Evolutionary conservation across 2,329 filamentous ascomycete genomes (phyloP), one percentile per base, ranked within the genome.

Genomic region (Colletotrichum horii): DNA sequence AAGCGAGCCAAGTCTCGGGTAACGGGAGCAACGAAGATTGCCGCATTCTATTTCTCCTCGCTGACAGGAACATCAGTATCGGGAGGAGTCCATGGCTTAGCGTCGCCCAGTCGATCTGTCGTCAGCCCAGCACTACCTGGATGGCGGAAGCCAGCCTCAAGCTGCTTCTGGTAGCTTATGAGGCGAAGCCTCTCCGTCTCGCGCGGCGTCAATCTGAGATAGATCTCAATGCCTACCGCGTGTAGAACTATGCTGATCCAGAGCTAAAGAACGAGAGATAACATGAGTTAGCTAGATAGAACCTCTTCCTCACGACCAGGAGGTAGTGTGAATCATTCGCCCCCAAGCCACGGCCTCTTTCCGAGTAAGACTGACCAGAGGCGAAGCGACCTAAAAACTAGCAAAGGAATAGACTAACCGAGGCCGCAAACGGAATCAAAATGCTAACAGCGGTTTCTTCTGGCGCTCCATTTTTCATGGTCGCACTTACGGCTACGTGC

Each of bases 91-190:
- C 70, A 72, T 26, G 58, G 7, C n/a, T 75, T 72, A 16, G 83
- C 78, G 73, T 87, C 85, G 4, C 84, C 85, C 28, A 84, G 79
- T 6, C 82, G 80, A 77, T 88, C 86, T 4, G 79, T 81, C 8
- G 85, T 86, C 67, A 87, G 77, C 1, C 88, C 88, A 4, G 84
- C 83, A 38, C 82, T 83, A 1, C 87, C 88, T 0, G 89, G 86
- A 24, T 85, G 82, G 58, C 79, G 83, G 80, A 88, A 85, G 0
- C 89, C 89, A 7, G 86, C 85, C 77, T 88, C 88, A 15, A 90
- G 71, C 78, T 92, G 90, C 62, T 86, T 84, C 79, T 89, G 85
- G 78, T 90, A 90, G 30, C 86, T 88, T 3, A 91, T 84, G 34
- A 84, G 82, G n/a, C 90, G 84, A 66, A 92, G 80, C 11, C 90